Base-by-base conservation (phyloP, 176 grass and related monocot genomes). In the Musa acuminata region DNA sequence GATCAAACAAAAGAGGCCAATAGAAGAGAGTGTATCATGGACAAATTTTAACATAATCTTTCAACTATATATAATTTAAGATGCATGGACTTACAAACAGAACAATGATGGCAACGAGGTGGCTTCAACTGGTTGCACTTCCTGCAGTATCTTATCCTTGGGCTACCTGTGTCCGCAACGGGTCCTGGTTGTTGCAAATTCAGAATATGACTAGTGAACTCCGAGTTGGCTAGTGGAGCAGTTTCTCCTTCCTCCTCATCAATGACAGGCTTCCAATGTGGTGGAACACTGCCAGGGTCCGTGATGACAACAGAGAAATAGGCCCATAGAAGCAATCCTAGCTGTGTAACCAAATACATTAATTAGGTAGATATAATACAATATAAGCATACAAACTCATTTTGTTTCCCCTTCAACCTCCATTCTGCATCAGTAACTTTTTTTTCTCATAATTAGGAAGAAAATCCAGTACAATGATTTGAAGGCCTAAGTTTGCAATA, bases 21-120 rank as follows among this genome's bases (percentile, higher is more conserved):
- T 3, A 70, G 2, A 51, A 70, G 6, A 70, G 21, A 51, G 48
- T 1, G 9, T 0, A 69, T 24, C 21, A 55, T 17, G 11, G 13
- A 57, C 8, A 27, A 23, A 17, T 55, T 19, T 74, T 23, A 74
- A 49, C 24, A 23, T 17, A 29, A 13, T 16, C 20, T 16, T 29
- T 54, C 11, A 55, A 7, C 4, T 43, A 62, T 62, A 17, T 19
- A 23, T 9, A 26, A 53, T 24, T 22, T 73, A 2, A 74, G 12
- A 65, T 65, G 58, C 49, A 65, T 66, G 57, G 64, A 71, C 94
- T 93, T 82, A 97, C 94, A 97, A 78, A 97, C 94, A 85, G 94
- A 97, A 77, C 94, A 97, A 81, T 97, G 94, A 82, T 97, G 94
- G 65, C 94, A 97, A 10, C 94, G 94, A 62, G 94, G 90, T 10